Evolutionary conservation across 345 rosid species (phyloP), one percentile per base, ranked within the genome.

Genomic region (Noccaea caerulescens): DNA sequence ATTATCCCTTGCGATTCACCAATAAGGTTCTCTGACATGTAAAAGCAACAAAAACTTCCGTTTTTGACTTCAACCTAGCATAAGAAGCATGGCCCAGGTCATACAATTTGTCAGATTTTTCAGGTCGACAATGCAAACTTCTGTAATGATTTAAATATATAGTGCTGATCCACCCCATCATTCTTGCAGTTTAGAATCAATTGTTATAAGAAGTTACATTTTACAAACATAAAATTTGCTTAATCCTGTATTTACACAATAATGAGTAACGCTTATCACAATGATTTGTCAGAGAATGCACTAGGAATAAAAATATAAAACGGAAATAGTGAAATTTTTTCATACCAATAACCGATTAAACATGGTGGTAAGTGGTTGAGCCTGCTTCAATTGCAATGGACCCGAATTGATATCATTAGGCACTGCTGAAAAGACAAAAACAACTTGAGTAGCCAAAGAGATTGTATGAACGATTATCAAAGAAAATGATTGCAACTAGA

Each of bases 321-420:
- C 59, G 14, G 11, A 64, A 64, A 71, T 12, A 58, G 13, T 71
- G 58, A 42, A 47, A 55, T 39, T 39, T 61, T 25, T 60, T 46
- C 94, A 79, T 84, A 93, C 98, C 96, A 90, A 69, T 79, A 90
- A 72, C 82, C 97, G 84, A 66, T 79, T 82, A 78, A 93, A 85
- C 81, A 81, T 81, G 58, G 84, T 54, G 38, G 72, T 64, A 72
- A 80, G 75, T 36, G 88, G 87, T 72, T 80, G 84, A 72, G 77
- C 72, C 78, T 67, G 82, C 69, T 80, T 81, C 80, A 83, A 72
- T 51, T 74, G 81, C 63, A 80, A 62, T 39, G 80, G 68, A 16
- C 79, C 81, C 65, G 86, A 72, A 71, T 52, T 72, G 27, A 55
- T 52, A 59, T 73, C 70, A 47, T 68, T 88, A 85, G 88, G 68